Conservation (phyloP, 228 moss, liverwort and hornwort species). For the Sphagnum fallax region DNA sequence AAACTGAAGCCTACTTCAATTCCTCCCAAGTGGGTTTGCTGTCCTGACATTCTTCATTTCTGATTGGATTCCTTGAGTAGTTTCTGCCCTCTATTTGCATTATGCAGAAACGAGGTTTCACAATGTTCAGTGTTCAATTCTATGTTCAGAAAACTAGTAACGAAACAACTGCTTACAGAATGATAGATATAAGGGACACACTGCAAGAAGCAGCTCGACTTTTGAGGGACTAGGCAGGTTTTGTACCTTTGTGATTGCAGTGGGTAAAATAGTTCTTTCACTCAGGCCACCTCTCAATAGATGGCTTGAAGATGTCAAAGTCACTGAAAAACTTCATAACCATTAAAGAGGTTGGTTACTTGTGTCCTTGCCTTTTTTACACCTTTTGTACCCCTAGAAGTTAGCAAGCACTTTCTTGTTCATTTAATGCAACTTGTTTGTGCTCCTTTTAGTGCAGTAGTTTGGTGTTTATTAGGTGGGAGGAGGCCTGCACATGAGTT, state of each 20-base stretch:
- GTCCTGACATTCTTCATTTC: not conserved
- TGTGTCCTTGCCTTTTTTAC: not conserved
- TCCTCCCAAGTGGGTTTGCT: constrained; percentile 47
- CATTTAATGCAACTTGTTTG: too few species aligned
- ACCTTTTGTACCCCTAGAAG: not conserved
- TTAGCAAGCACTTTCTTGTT: too few species aligned
- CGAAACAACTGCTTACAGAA: too few species aligned
- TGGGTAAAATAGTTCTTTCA: constrained; percentile 93
- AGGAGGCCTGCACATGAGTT: too few species aligned
- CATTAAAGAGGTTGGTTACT: constrained; percentile 58
- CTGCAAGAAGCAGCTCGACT: not conserved
- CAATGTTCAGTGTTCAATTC: too few species aligned
- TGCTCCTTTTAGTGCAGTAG: too few species aligned
- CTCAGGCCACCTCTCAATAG: constrained; percentile 86
- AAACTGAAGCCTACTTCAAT: constrained; percentile 72
- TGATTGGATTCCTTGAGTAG: too few species aligned
- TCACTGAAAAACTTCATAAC: constrained; percentile 87
- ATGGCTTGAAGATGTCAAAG: constrained; percentile 92
- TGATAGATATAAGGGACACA: too few species aligned
- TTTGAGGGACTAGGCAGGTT: not conserved
- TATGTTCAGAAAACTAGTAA: too few species aligned
- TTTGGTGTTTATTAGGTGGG: too few species aligned
- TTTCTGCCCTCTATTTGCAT: too few species aligned
- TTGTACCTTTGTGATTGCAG: constrained; percentile 30
- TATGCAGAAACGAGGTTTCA: not conserved